Evolutionary conservation across 2,329 filamentous ascomycete species (phyloP).

Genomic region (Xylaria hypoxylon): DNA sequence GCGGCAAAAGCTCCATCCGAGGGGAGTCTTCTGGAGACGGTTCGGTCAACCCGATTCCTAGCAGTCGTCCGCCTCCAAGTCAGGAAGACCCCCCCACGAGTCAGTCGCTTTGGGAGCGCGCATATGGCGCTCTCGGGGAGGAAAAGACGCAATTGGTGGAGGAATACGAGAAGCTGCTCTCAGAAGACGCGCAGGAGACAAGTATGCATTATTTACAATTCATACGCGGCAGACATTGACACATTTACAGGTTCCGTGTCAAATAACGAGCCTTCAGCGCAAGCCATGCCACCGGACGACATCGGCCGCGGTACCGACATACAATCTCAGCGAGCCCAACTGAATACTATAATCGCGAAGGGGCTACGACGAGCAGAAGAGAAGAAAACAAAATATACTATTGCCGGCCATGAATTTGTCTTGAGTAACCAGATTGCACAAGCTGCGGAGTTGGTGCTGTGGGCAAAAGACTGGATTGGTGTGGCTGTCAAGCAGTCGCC

Average conservation of each 20-base stretch:
- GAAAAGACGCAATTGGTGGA: conserved; percentile 39
- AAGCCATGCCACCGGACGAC: background rate
- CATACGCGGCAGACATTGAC: conserved; percentile 32
- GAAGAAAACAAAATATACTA: conserved; percentile 32
- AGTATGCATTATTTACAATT: conserved; percentile 36
- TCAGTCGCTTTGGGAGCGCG: conserved; percentile 46
- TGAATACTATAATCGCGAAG: conserved; percentile 2
- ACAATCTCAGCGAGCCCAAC: conserved; percentile 7
- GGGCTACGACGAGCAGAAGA: conserved; percentile 25
- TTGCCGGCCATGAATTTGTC: conserved; percentile 23
- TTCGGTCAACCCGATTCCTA: background rate
- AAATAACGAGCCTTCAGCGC: background rate
- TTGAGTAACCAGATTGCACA: conserved; percentile 43
- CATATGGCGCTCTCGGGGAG: conserved; percentile 45
- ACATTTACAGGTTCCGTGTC: background rate
- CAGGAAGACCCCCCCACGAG: background rate
- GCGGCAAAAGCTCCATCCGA: background rate
- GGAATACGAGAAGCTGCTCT: conserved; percentile 46
- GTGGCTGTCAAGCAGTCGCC: conserved; percentile 50
- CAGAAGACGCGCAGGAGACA: conserved; percentile 21
- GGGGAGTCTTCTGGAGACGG: background rate
- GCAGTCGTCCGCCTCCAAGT: conserved; percentile 8
- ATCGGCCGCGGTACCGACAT: background rate
- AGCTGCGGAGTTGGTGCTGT: conserved; percentile 38
- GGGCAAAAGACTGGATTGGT: conserved; percentile 44